These are phyloP conservation scores for Nemania serpens DNA, from an alignment of 2,329 filamentous ascomycete species.

Conservation along the genomic window DNA sequence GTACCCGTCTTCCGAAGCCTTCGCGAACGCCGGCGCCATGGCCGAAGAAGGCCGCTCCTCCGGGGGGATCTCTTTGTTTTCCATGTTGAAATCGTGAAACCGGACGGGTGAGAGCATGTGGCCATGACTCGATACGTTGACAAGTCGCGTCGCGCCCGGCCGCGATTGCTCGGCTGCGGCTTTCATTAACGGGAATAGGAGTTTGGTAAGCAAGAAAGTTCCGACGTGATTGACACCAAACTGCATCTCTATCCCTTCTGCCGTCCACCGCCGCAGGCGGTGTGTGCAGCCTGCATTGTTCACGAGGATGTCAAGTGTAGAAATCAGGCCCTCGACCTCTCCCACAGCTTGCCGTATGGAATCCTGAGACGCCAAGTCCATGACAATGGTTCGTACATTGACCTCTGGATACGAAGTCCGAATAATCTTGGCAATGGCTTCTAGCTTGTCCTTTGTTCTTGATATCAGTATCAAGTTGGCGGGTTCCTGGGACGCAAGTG, in stretches of 20 bases:
- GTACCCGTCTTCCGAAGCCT: conserved; percentile 43
- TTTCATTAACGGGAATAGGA: conserved; percentile 44
- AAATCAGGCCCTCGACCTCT: conserved; percentile 40
- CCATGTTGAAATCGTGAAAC: conserved; percentile 51
- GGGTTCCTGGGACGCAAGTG: conserved; percentile 51
- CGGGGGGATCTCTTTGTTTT: conserved; percentile 45
- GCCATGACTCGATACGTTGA: conserved; percentile 50
- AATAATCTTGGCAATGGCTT: conserved; percentile 47
- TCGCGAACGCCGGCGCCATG: conserved; percentile 40
- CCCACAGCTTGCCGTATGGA: conserved; percentile 45
- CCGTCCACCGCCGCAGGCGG: conserved; percentile 47
- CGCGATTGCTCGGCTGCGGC: conserved; percentile 41
- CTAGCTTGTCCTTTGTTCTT: conserved; percentile 49
- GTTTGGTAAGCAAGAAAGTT: conserved; percentile 46
- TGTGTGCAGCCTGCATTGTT: conserved; percentile 50
- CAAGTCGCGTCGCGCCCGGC: conserved; percentile 40
- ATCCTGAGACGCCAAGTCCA: conserved; percentile 46
- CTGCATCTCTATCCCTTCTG: conserved; percentile 50
- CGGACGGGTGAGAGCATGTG: conserved; percentile 49
- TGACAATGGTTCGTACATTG: conserved; percentile 42
- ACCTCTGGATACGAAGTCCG: conserved; percentile 42
- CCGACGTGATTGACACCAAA: conserved; percentile 48
- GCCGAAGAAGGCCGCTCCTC: conserved; percentile 40
- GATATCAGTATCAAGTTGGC: conserved; percentile 50
- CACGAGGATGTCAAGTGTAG: conserved; percentile 47